A percentile compares a stretch with the other conserved stretches of the same genome.
These are phyloP conservation scores for Ascodesmis nigricans DNA, from an alignment of 495 filamentous ascomycete species.

Conservation along the genomic window DNA sequence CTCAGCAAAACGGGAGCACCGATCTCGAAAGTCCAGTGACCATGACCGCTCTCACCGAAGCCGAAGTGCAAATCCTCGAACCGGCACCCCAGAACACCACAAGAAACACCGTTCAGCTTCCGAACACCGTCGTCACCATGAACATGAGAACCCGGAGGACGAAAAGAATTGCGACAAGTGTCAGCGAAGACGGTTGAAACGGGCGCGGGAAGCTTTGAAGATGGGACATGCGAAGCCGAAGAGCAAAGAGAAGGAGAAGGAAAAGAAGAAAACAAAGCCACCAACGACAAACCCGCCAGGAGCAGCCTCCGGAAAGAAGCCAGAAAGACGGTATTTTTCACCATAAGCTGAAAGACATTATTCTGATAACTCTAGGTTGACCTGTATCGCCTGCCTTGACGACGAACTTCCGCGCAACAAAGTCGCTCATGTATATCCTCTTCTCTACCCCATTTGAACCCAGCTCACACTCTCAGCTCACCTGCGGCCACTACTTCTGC, in stretches of 20 bases:
- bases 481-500: conserved; percentile 62
- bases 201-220: conserved; percentile 1
- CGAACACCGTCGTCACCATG: conserved; percentile 15
- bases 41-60: too few relatives aligned
- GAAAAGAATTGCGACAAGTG: conserved; percentile 13
- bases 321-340: conserved; percentile 16
- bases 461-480: conserved; percentile 23
- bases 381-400: conserved; percentile 41
- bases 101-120: too few relatives aligned
- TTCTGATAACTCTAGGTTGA: conserved; percentile 3
- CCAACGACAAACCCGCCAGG: conserved; percentile 5
- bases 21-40: too few relatives aligned
- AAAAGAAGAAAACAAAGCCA: conserved; percentile 3
- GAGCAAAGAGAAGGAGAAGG: conserved; percentile 5
- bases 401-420: conserved; percentile 35
- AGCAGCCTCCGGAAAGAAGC: conserved; percentile 13
- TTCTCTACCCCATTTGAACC: background rate
- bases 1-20: too few relatives aligned
- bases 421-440: conserved; percentile 29
- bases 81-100: too few relatives aligned
- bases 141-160: conserved; percentile 19
- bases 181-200: conserved; percentile 11
- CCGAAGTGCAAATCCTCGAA: too few relatives aligned
- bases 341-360: background rate
- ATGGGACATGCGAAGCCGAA: conserved; percentile 1